A percentile compares a stretch with the other conserved stretches of the same genome.
These are phyloP conservation scores for Tetrapisispora pingtungensis DNA, from an alignment of 805 yeast genomes.

Conservation along the genomic window DNA sequence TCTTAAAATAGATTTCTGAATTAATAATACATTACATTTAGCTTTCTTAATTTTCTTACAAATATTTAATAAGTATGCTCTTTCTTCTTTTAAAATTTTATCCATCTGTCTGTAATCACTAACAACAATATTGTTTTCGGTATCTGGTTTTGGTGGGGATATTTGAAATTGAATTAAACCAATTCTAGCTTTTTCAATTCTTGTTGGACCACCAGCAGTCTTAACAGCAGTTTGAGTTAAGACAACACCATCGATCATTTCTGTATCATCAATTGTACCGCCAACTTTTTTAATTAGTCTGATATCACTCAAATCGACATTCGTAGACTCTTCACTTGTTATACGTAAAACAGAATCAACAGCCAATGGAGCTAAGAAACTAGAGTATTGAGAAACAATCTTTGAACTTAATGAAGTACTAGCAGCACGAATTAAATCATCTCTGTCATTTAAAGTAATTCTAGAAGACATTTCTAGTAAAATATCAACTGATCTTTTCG, in stretches of 20 bases:
- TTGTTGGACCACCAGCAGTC: conserved; percentile 87
- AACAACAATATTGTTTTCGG: conserved; percentile 95
- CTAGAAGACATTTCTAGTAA: conserved; percentile 75
- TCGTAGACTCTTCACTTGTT: conserved; percentile 45
- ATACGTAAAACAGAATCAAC: conserved; percentile 88
- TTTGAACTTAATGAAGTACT: conserved; percentile 88
- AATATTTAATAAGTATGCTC: conserved; percentile 87
- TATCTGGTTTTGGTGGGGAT: conserved; percentile 94
- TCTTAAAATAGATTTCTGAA: conserved; percentile 86
- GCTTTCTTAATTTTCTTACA: conserved; percentile 95
- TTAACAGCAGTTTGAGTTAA: conserved; percentile 84
- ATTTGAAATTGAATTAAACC: conserved; percentile 89
- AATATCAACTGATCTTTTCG: conserved; percentile 70
- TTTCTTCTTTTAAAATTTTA: conserved; percentile 93
- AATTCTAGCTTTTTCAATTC: conserved; percentile 87
- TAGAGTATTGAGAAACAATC: conserved; percentile 88
- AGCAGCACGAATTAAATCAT: conserved; percentile 83
- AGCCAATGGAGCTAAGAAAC: conserved; percentile 80
- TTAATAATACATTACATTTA: conserved; percentile 83
- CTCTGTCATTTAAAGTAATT: conserved; percentile 71
- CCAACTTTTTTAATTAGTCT: conserved; percentile 89
- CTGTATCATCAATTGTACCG: conserved; percentile 96
- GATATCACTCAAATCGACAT: conserved; percentile 80
- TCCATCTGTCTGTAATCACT: conserved; percentile 99
- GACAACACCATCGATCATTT: conserved; percentile 85